phyloP scores from a whole-genome alignment of 306 rosid species.

The Alnus glutinosa region DNA sequence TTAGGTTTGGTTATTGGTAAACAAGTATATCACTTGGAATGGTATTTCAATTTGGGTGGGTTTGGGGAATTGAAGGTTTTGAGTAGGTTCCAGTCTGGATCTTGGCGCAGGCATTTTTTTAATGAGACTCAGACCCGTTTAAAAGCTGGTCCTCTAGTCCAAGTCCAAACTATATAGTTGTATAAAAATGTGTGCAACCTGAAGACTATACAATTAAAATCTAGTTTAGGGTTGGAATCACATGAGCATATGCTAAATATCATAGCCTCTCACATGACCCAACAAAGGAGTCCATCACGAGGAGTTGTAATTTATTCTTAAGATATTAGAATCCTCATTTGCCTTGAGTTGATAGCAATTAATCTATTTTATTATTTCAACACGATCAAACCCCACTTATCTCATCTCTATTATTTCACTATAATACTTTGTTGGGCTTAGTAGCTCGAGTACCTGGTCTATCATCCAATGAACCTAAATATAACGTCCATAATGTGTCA shows the following conservation, averaged over 20 bases:
- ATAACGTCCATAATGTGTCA: too few species aligned
- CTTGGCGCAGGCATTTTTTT: not conserved
- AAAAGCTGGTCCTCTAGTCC: too few species aligned
- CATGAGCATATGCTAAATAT: slow-evolving; percentile 15
- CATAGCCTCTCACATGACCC: slow-evolving; percentile 30
- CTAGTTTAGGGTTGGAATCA: slow-evolving; percentile 1
- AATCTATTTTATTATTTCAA: not conserved
- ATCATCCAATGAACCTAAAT: too few species aligned
- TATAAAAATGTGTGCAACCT: too few species aligned
- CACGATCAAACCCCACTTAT: not conserved
- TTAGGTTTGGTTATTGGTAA: not conserved
- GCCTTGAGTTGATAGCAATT: not conserved
- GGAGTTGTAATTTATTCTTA: not conserved
- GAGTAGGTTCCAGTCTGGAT: slow-evolving; percentile 5
- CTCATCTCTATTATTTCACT: not conserved
- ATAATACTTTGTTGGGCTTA: not conserved
- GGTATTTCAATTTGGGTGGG: not conserved
- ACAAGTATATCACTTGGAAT: not conserved
- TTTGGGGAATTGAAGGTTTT: not conserved
- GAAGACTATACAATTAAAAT: too few species aligned
- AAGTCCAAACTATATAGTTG: too few species aligned
- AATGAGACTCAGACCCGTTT: too few species aligned
- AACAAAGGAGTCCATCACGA: not conserved
- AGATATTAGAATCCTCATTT: not conserved
- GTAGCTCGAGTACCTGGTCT: too few species aligned